A percentile compares a stretch with the other conserved stretches of the same genome.
These are phyloP conservation scores for Jatropha multifida DNA, from an alignment of 441 rosid genomes.

Conservation along the genomic window DNA sequence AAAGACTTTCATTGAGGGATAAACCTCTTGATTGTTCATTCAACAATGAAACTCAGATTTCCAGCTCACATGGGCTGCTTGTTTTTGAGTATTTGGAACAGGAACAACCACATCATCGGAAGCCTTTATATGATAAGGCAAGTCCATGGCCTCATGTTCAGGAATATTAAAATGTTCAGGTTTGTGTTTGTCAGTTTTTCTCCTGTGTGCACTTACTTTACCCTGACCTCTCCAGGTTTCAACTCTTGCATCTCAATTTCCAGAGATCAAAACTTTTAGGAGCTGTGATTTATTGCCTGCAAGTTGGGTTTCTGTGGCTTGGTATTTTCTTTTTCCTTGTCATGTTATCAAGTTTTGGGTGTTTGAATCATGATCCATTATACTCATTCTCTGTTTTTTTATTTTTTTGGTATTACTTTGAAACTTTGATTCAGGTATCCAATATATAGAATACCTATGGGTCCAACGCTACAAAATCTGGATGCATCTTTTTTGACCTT, in stretches of 20 bases:
- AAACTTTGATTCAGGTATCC: conserved; percentile 55
- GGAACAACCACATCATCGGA: conserved; percentile 59
- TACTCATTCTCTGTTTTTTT: neutral
- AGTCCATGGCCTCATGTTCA: conserved; percentile 12
- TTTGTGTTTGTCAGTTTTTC: conserved; percentile 5
- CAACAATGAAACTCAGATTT: conserved; percentile 49
- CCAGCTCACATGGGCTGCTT: conserved; percentile 44
- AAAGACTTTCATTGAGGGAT: conserved; percentile 41
- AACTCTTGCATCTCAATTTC: conserved; percentile 56
- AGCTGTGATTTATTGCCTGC: conserved; percentile 73
- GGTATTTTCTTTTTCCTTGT: conserved; percentile 37
- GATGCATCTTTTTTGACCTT: conserved; percentile 78
- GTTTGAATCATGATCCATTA: conserved; percentile 3
- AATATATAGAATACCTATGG: conserved; percentile 73
- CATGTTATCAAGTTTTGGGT: conserved; percentile 10
- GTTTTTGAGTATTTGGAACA: conserved; percentile 64
- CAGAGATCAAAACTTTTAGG: conserved; percentile 51
- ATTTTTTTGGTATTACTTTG: neutral
- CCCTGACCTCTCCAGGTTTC: conserved; percentile 40
- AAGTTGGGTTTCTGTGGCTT: conserved; percentile 85
- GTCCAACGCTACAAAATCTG: conserved; percentile 63
- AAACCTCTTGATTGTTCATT: conserved; percentile 44
- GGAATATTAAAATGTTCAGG: conserved; percentile 1
- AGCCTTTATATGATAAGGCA: conserved; percentile 72
- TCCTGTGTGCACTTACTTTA: neutral